Evolutionary conservation across 768 basidiomycete species (phyloP).

Genomic region (Mycena epipterygia): DNA sequence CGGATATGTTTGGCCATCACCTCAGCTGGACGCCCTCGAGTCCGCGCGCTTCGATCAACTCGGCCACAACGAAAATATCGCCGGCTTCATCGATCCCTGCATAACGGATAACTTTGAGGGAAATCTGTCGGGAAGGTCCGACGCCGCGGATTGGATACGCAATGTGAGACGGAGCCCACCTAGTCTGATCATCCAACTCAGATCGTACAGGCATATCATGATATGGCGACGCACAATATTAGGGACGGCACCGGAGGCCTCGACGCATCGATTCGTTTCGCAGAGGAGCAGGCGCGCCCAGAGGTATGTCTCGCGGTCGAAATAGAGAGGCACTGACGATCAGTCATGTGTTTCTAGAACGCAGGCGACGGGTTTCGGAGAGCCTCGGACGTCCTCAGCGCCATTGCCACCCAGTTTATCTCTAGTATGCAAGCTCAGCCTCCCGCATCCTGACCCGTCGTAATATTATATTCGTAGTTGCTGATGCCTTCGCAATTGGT

Average conservation of each 20-base stretch:
- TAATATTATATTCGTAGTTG: slow-evolving; percentile 8
- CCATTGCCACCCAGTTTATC: neutral
- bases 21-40: slow-evolving; percentile 19
- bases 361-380: neutral
- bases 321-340: neutral
- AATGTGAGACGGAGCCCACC: neutral
- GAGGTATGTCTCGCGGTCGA: slow-evolving; percentile 1
- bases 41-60: slow-evolving; percentile 2
- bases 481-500: slow-evolving; percentile 14
- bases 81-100: slow-evolving; percentile 8
- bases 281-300: slow-evolving; percentile 30
- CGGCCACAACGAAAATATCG: neutral
- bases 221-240: slow-evolving; percentile 42
- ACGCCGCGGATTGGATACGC: slow-evolving; percentile 28
- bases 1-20: slow-evolving; percentile 15
- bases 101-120: neutral
- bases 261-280: slow-evolving; percentile 44
- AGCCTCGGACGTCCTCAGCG: neutral
- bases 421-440: neutral
- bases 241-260: slow-evolving; percentile 42
- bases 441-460: neutral
- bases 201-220: slow-evolving; percentile 40
- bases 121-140: neutral
- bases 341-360: neutral
- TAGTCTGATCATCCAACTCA: neutral